Evolutionary conservation across 768 basidiomycete genomes (phyloP), one percentile per base, ranked within the genome.

Genomic region (Podaxis sp.): DNA sequence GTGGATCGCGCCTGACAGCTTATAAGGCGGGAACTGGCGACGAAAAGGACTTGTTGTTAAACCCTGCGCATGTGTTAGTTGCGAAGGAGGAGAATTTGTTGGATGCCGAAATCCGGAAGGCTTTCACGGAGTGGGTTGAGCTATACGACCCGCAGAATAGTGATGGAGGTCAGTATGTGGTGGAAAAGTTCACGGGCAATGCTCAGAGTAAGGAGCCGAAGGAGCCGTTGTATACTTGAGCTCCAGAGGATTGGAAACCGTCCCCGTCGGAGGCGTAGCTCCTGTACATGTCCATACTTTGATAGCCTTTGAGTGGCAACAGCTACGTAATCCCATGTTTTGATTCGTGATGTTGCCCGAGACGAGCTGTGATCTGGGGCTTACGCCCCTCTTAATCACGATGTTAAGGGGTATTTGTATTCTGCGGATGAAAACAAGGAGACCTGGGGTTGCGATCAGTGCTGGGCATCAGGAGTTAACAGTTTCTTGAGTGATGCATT

Each of bases 81-180:
- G 75, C 78, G 0, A 66, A 71, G 16, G 63, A 71, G 1, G 71
- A 71, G 0, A 52, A 66, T 4, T 55, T 62, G 4, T 60, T 55
- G 18, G 63, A 78, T 48, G 35, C 66, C 60, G 69, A 66, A 0
- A 62, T 80, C 1, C 76, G 72, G 59, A 52, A 65, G 3, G 65
- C 47, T 1, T 85, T 84, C 40, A 73, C 82, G 70, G 63, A 68
- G 2, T 85, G 82, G 83, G 70, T 81, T 9, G 66, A 70, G 4
- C 36, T 60, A 21, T 60, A 60, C 28, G 59, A 60, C 46, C 23
- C 27, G 1, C 13, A 46, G 38, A 62, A 61, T 7, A 61, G 68
- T 18, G 66, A 74, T 36, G 81, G 80, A 0, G 83, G 83, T 0
- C 79, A 82, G 66, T 67, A 71, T 44, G 79, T 82, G 13, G 66